Conservation (phyloP, 2,329 filamentous ascomycete genomes). For the Hymenoscyphus repandus region DNA sequence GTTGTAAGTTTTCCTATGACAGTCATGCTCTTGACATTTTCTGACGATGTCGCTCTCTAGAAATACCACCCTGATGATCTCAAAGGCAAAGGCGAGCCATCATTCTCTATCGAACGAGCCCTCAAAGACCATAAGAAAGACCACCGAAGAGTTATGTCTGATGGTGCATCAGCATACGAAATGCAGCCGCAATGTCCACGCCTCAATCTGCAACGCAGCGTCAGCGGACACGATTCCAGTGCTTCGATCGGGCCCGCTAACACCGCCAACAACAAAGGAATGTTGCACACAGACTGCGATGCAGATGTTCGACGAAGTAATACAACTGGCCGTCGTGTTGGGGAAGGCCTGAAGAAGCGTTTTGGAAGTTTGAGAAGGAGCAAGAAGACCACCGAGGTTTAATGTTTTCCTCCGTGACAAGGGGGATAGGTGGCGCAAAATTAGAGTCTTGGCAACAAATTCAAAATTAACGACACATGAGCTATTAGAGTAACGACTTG, state of each 20-base stretch:
- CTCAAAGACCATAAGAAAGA: conserved; percentile 49
- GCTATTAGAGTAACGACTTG: too few species aligned
- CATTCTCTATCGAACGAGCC: conserved; percentile 64
- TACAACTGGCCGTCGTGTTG: conserved; percentile 38
- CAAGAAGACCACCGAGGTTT: conserved; percentile 15
- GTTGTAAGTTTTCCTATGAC: conserved; percentile 54
- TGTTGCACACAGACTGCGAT: conserved; percentile 13
- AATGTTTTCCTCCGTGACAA: too few species aligned
- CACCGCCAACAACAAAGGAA: background rate
- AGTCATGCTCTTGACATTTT: background rate
- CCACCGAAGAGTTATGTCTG: conserved; percentile 24
- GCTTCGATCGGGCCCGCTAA: background rate
- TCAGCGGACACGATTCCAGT: conserved; percentile 31
- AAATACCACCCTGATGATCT: conserved; percentile 70
- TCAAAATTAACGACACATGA: too few species aligned
- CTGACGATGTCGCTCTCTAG: conserved; percentile 34
- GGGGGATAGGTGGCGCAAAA: too few species aligned
- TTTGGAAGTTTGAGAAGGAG: conserved; percentile 48
- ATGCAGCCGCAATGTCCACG: conserved; percentile 37
- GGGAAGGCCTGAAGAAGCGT: conserved; percentile 48
- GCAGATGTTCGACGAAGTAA: conserved; percentile 22
- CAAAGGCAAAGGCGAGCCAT: conserved; percentile 78
- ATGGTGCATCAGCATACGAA: conserved; percentile 39
- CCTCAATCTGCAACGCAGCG: conserved; percentile 39
- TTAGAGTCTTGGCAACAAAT: too few species aligned